Evolutionary conservation across 1,284 basidiomycete species (phyloP).

Genomic region (Sanghuangporus baumii): DNA sequence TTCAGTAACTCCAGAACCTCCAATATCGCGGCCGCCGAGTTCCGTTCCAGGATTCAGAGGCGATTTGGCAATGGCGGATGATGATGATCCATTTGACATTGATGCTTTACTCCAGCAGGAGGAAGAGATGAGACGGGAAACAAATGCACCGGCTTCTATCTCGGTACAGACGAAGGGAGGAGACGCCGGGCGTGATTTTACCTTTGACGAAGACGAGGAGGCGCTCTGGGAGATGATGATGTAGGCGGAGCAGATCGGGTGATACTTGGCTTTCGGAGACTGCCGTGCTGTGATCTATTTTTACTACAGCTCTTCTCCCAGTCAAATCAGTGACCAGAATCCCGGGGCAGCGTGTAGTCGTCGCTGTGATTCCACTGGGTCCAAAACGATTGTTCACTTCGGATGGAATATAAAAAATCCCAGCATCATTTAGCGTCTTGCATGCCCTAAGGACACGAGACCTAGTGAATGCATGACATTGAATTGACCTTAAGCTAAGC

Average conservation of each 20-base stretch:
- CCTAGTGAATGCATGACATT: neutral
- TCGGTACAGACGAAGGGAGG: slow-evolving; percentile 15
- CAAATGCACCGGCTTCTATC: slow-evolving; percentile 6
- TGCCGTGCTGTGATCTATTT: too few relatives aligned
- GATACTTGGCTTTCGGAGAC: too few relatives aligned
- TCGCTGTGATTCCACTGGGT: too few relatives aligned
- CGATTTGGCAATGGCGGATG: slow-evolving; percentile 24
- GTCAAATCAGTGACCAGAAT: too few relatives aligned
- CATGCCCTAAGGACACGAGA: too few relatives aligned
- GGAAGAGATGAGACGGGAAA: slow-evolving; percentile 30
- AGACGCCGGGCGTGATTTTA: slow-evolving; percentile 21
- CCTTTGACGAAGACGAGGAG: slow-evolving; percentile 43
- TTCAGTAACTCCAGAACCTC: slow-evolving; percentile 8
- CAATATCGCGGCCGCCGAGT: slow-evolving; percentile 42
- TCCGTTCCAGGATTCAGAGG: slow-evolving; percentile 31
- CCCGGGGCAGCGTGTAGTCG: too few relatives aligned
- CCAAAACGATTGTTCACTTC: too few relatives aligned
- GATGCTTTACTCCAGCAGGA: slow-evolving; percentile 46
- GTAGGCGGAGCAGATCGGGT: too few relatives aligned
- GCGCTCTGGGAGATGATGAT: slow-evolving; percentile 39
- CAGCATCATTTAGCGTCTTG: too few relatives aligned
- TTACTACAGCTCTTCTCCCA: too few relatives aligned
- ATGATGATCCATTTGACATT: slow-evolving; percentile 51
- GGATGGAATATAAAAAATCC: too few relatives aligned
- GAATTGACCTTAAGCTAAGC: neutral